Conservation (phyloP, 805 yeast genomes). For the Ogataea nakhonphanomensis region DNA sequence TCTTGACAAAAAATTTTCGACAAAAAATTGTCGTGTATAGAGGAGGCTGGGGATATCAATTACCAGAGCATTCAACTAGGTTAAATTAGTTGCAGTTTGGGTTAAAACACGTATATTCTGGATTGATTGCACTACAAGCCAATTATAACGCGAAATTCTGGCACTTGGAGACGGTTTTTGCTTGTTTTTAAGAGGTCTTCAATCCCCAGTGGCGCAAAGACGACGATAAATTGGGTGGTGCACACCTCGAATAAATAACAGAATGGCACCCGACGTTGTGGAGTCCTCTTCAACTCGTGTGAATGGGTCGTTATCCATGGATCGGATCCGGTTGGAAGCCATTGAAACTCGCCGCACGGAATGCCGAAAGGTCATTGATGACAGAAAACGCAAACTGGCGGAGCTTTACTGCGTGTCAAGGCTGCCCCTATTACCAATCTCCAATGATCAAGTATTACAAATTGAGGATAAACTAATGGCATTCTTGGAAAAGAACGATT, state of each 20-base stretch:
- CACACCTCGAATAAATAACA: conserved; percentile 8
- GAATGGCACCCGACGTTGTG: conserved; percentile 10
- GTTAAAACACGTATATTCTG: not conserved
- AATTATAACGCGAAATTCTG: not conserved
- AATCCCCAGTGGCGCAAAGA: conserved; percentile 11
- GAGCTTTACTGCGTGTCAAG: conserved; percentile 60
- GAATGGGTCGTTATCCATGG: conserved; percentile 28
- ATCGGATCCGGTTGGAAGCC: conserved; percentile 42
- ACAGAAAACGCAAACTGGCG: conserved; percentile 55
- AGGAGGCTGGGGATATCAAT: conserved; percentile 11
- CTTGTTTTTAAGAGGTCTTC: conserved; percentile 1
- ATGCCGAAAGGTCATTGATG: conserved; percentile 42
- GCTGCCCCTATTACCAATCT: conserved; percentile 44
- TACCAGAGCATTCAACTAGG: conserved; percentile 3
- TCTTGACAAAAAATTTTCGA: conserved; percentile 7
- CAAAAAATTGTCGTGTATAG: conserved; percentile 12
- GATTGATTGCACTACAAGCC: not conserved
- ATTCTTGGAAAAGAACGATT: conserved; percentile 51
- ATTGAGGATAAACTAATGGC: conserved; percentile 39
- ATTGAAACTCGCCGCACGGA: conserved; percentile 42
- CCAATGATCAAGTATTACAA: conserved; percentile 35
- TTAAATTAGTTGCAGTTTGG: conserved; percentile 1
- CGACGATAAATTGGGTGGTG: conserved; percentile 10
- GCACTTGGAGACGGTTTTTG: not conserved
- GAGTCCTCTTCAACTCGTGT: conserved; percentile 1